These are phyloP conservation scores for Neonectria ditissima DNA, from an alignment of 2,329 filamentous ascomycete species.

Conservation along the genomic window DNA sequence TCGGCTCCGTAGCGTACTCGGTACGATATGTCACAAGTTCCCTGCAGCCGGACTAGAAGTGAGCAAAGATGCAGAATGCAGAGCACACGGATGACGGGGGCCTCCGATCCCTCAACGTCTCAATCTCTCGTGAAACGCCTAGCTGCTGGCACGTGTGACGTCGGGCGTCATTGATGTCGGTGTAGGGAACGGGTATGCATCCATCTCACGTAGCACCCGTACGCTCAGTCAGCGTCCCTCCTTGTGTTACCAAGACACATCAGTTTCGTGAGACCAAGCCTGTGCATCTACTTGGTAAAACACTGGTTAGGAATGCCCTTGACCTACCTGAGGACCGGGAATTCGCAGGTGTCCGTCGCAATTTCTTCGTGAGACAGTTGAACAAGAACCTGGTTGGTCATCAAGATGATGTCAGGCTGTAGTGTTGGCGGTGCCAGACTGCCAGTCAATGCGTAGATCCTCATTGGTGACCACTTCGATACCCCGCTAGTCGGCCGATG, in stretches of 20 bases:
- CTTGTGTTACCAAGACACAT: background rate
- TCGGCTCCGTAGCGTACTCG: background rate
- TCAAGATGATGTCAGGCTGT: background rate
- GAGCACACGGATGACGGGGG: background rate
- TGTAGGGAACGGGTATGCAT: background rate
- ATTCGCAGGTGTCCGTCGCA: background rate
- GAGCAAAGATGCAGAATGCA: constrained; percentile 16
- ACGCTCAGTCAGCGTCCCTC: background rate
- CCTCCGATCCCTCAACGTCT: background rate
- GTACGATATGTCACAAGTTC: constrained; percentile 14
- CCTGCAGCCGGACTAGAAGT: constrained; percentile 12
- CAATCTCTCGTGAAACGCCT: background rate
- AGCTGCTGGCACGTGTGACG: background rate
- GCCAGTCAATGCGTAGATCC: background rate
- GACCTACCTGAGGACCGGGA: background rate
- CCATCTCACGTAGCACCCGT: background rate
- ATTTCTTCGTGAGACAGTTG: background rate
- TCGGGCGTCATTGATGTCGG: background rate
- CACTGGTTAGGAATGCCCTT: background rate
- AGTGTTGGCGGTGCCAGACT: too few species aligned
- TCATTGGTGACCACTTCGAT: background rate
- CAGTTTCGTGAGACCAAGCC: background rate
- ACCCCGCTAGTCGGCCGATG: background rate
- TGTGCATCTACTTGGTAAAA: background rate
- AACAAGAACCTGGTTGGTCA: background rate